A percentile compares a stretch with the other conserved stretches of the same genome.
These are phyloP conservation scores for Aspergillus clavatus DNA, from an alignment of 2,329 filamentous ascomycete genomes.

Conservation along the genomic window DNA sequence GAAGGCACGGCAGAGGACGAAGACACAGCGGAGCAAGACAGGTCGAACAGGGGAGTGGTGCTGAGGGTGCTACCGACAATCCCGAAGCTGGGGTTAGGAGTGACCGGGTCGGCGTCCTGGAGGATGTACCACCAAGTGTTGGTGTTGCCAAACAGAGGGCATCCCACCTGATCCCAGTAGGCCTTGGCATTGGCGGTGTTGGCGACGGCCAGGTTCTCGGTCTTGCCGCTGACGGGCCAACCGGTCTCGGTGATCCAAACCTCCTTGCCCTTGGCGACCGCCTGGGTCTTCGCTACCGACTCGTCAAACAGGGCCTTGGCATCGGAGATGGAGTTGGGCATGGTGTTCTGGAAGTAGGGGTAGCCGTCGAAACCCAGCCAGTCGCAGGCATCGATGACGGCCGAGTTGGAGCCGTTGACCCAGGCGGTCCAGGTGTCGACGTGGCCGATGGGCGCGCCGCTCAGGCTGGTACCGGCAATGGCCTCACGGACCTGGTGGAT, in stretches of 20 bases:
- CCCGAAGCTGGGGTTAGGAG: constrained; percentile 39
- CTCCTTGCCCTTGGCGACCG: constrained; percentile 59
- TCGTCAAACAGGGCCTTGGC: constrained; percentile 64
- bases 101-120: constrained; percentile 27
- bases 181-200: constrained; percentile 63
- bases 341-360: constrained; percentile 72
- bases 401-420: constrained; percentile 66
- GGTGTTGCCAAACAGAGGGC: constrained; percentile 47
- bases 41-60: constrained; percentile 37
- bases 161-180: constrained; percentile 79
- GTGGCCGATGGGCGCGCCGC: constrained; percentile 63
- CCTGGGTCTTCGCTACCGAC: constrained; percentile 57
- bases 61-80: constrained; percentile 29
- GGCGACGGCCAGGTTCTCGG: constrained; percentile 58
- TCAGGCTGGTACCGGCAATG: constrained; percentile 57
- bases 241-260: constrained; percentile 89
- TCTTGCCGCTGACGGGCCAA: constrained; percentile 70
- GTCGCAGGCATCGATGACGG: constrained; percentile 65
- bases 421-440: constrained; percentile 86
- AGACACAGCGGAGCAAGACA: constrained; percentile 30
- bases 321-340: constrained; percentile 60
- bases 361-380: constrained; percentile 83
- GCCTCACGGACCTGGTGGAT: constrained; percentile 63
- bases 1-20: constrained; percentile 13
- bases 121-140: constrained; percentile 45